These are phyloP conservation scores for Trifolium pratense DNA, from an alignment of 306 rosid genomes.

Conservation along the genomic window DNA sequence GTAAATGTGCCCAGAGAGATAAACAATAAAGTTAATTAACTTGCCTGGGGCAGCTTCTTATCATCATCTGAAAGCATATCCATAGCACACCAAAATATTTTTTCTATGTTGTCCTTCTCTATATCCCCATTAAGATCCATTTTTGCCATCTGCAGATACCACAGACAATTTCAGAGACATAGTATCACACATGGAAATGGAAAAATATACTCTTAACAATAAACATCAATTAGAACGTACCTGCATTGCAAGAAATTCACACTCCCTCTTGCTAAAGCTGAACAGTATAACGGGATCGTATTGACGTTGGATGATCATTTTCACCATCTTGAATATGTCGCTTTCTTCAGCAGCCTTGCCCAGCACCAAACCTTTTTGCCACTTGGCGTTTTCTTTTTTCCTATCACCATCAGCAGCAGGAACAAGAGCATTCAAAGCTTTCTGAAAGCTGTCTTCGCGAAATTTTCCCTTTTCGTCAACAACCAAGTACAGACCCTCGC, in stretches of 20 bases:
- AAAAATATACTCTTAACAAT: conserved; percentile 13
- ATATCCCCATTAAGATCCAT: conserved; percentile 87
- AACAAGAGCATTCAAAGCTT: conserved; percentile 74
- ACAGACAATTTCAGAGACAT: conserved; percentile 31
- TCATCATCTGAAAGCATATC: conserved; percentile 96
- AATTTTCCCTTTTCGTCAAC: conserved; percentile 90
- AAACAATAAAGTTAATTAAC: conserved; percentile 29
- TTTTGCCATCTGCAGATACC: conserved; percentile 79
- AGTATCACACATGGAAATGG: background rate
- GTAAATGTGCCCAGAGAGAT: background rate
- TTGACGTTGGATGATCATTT: conserved; percentile 95
- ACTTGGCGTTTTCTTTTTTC: conserved; percentile 69
- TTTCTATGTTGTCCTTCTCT: conserved; percentile 78
- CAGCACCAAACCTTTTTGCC: conserved; percentile 72
- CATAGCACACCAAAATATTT: conserved; percentile 96
- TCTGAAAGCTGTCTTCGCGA: conserved; percentile 88
- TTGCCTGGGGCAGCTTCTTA: conserved; percentile 97
- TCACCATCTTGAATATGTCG: conserved; percentile 95
- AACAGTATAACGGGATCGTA: conserved; percentile 94
- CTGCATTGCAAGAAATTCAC: conserved; percentile 98
- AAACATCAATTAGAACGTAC: conserved; percentile 45
- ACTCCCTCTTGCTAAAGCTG: conserved; percentile 97
- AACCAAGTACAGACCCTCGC: conserved; percentile 82
- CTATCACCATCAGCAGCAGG: conserved; percentile 62
- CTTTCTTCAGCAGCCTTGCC: conserved; percentile 78